Percentiles rank a stretch among this genome's conserved stretches.
These are phyloP conservation scores for Ettlia oleoabundans DNA, from an alignment of 139 green algal species.

Conservation along the genomic window DNA sequence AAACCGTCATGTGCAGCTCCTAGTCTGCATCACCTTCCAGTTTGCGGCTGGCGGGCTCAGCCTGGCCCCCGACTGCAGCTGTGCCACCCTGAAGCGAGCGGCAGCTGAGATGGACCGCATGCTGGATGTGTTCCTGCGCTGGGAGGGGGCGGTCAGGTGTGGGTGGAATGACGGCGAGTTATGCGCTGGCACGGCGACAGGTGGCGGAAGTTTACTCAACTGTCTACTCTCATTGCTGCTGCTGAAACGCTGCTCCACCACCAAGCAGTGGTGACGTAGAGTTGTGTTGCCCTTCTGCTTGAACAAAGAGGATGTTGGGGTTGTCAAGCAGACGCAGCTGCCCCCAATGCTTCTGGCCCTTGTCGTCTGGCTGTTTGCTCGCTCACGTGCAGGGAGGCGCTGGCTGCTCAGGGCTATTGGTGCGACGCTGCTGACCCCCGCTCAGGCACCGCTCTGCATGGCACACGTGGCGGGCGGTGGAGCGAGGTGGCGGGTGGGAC, in stretches of 20 bases:
- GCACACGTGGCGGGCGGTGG: constrained; percentile 35
- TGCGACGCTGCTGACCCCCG: constrained; percentile 43
- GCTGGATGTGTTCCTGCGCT: constrained; percentile 56
- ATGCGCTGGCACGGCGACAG: background rate
- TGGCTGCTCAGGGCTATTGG: constrained; percentile 26
- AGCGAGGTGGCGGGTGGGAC: constrained; percentile 58
- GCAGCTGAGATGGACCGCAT: constrained; percentile 61
- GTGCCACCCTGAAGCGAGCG: constrained; percentile 14
- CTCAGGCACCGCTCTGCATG: constrained; percentile 39
- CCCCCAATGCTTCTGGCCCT: too few species aligned
- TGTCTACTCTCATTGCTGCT: too few species aligned
- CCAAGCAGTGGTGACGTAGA: too few species aligned
- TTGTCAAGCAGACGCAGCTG: too few species aligned
- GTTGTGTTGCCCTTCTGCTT: too few species aligned
- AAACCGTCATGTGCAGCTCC: background rate
- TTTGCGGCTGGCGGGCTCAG: constrained; percentile 26
- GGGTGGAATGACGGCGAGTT: too few species aligned
- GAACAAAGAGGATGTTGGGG: too few species aligned
- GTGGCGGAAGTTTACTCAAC: too few species aligned
- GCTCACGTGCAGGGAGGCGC: background rate
- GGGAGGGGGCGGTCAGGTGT: constrained; percentile 27
- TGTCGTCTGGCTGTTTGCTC: background rate
- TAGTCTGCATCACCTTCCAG: constrained; percentile 50
- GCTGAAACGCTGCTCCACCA: too few species aligned
- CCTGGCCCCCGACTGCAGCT: constrained; percentile 30